Percentiles rank a stretch among this genome's conserved stretches.
phyloP scores from a whole-genome alignment of 2,329 filamentous ascomycete genomes.

The Fusarium continuum region DNA sequence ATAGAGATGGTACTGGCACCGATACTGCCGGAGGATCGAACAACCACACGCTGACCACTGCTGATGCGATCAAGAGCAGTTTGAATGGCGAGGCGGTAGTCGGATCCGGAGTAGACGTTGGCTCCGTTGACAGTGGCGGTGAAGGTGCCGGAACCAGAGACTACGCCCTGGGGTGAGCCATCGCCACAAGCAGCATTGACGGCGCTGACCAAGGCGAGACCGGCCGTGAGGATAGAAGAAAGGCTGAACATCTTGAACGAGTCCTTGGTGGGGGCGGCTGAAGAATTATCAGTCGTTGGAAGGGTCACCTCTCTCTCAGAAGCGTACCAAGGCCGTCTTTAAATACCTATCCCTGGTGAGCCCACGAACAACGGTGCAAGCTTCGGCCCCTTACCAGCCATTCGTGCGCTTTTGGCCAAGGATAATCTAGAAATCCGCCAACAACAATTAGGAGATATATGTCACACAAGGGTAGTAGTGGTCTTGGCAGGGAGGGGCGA shows the following conservation, averaged over 20 bases:
- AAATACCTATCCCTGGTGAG: background rate
- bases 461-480: background rate
- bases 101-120: conserved; percentile 60
- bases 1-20: conserved; percentile 62
- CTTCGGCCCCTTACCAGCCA: background rate
- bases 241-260: conserved; percentile 47
- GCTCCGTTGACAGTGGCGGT: conserved; percentile 55
- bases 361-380: rapidly evolving
- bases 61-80: conserved; percentile 61
- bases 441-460: background rate
- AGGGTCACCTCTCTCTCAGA: rapidly evolving
- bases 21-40: conserved; percentile 65
- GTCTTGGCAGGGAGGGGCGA: conserved; percentile 7
- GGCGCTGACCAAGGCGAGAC: conserved; percentile 52
- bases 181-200: conserved; percentile 58
- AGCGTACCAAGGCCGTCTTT: background rate
- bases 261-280: background rate
- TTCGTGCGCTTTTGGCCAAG: conserved; percentile 2
- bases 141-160: conserved; percentile 59
- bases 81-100: conserved; percentile 65
- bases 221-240: conserved; percentile 50
- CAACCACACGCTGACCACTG: conserved; percentile 61
- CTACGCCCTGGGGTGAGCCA: conserved; percentile 55
- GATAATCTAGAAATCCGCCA: background rate
- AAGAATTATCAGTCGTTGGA: background rate